Evolutionary conservation across 2,329 filamentous ascomycete genomes (phyloP).

Genomic region (Tympanopsis confertula): DNA sequence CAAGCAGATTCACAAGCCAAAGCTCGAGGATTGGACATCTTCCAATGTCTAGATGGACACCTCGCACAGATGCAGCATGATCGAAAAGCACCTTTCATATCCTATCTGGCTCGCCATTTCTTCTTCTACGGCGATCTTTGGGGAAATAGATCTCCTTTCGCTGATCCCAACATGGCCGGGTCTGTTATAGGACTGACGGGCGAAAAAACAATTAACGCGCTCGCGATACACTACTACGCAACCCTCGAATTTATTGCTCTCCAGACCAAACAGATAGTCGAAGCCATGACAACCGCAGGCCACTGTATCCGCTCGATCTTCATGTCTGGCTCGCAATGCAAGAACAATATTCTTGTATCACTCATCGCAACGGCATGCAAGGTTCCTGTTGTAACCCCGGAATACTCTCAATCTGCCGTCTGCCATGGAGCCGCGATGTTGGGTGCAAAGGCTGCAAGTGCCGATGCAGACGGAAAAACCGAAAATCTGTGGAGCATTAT

Average conservation of each 20-base stretch:
- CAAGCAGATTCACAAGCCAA: slow-evolving; percentile 70
- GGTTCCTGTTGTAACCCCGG: slow-evolving; percentile 86
- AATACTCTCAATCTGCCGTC: slow-evolving; percentile 89
- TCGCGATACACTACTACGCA: slow-evolving; percentile 86
- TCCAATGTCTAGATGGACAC: slow-evolving; percentile 86
- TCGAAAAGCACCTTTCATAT: slow-evolving; percentile 60
- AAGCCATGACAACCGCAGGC: slow-evolving; percentile 82
- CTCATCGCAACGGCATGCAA: slow-evolving; percentile 81
- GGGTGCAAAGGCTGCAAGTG: slow-evolving; percentile 89
- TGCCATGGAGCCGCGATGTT: slow-evolving; percentile 98
- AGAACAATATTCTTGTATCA: slow-evolving; percentile 84
- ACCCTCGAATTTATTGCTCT: slow-evolving; percentile 97
- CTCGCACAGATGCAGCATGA: slow-evolving; percentile 65
- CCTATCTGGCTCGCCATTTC: slow-evolving; percentile 81
- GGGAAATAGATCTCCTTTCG: slow-evolving; percentile 89
- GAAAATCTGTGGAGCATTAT: slow-evolving; percentile 91
- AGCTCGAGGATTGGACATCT: slow-evolving; percentile 77
- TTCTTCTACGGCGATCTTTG: slow-evolving; percentile 99
- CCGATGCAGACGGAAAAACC: slow-evolving; percentile 27
- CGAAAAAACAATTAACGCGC: slow-evolving; percentile 75
- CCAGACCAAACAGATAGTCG: slow-evolving; percentile 90
- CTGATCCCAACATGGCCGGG: slow-evolving; percentile 86
- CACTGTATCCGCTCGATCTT: slow-evolving; percentile 87
- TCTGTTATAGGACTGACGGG: slow-evolving; percentile 75
- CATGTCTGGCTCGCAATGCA: slow-evolving; percentile 97